Conservation (phyloP, 768 basidiomycete genomes). For the Chalciporus chontae region DNA sequence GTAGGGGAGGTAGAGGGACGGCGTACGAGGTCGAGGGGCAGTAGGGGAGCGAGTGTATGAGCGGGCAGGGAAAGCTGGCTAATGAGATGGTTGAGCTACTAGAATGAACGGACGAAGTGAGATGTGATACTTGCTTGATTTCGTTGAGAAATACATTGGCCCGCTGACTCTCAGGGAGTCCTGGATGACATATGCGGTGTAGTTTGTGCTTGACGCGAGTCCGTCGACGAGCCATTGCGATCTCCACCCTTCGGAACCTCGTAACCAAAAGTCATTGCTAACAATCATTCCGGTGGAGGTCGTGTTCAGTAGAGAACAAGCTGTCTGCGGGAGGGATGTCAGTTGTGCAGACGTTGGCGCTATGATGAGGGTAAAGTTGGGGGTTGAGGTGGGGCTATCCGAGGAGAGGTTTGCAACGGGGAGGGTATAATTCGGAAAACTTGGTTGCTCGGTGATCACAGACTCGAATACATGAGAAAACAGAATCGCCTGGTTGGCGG, state of each 20-base stretch:
- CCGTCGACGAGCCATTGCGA: constrained; percentile 64
- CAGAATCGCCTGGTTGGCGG: constrained; percentile 65
- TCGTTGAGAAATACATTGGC: constrained; percentile 72
- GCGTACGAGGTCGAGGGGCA: constrained; percentile 72
- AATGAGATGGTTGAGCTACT: background rate
- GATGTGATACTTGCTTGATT: constrained; percentile 50
- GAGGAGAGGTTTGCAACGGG: constrained; percentile 54
- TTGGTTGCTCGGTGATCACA: constrained; percentile 33
- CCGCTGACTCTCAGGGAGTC: constrained; percentile 55
- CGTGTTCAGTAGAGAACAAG: constrained; percentile 50
- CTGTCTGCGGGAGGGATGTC: constrained; percentile 48
- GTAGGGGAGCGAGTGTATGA: constrained; percentile 68
- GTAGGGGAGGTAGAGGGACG: constrained; percentile 58
- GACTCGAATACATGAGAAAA: constrained; percentile 59
- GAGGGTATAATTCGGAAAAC: constrained; percentile 76
- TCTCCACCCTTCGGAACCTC: constrained; percentile 58
- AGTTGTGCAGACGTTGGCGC: constrained; percentile 45
- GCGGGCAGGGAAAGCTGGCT: constrained; percentile 64
- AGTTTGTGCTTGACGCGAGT: constrained; percentile 66
- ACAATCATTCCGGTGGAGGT: constrained; percentile 37
- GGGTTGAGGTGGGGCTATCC: constrained; percentile 36
- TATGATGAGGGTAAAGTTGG: constrained; percentile 55
- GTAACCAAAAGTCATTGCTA: constrained; percentile 53
- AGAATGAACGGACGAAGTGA: background rate
- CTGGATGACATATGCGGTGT: constrained; percentile 67